phyloP scores from a whole-genome alignment of 345 rosid species.

The Citrus unshiu region DNA sequence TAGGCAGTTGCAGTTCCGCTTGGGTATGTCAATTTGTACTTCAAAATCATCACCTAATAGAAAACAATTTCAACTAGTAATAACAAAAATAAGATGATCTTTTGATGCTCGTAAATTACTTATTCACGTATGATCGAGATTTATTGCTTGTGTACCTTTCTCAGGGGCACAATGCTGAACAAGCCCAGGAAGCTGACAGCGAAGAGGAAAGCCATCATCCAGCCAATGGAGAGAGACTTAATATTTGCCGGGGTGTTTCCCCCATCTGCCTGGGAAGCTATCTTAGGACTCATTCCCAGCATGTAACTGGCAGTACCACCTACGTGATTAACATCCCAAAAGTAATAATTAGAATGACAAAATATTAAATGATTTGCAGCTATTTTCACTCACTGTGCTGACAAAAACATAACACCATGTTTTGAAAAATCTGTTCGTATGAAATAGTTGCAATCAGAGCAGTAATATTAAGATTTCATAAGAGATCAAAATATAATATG shows the following conservation, averaged over 20 bases:
- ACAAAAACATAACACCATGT: not conserved
- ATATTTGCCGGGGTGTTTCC: constrained; percentile 49
- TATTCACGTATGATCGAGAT: not conserved
- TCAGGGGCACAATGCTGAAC: constrained; percentile 74
- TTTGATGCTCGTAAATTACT: not conserved
- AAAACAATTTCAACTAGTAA: no score
- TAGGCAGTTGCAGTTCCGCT: constrained; percentile 94
- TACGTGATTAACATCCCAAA: constrained; percentile 6
- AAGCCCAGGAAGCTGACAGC: constrained; percentile 83
- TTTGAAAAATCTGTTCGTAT: not conserved
- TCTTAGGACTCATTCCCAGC: constrained; percentile 60
- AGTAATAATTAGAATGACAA: not conserved
- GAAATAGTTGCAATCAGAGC: not conserved
- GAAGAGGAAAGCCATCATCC: constrained; percentile 82
- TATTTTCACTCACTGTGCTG: not conserved
- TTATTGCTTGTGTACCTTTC: constrained; percentile 44
- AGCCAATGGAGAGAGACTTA: constrained; percentile 58
- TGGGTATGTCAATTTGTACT: constrained; percentile 79
- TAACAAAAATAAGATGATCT: not conserved
- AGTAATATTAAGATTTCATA: no score
- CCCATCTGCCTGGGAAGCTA: constrained; percentile 55
- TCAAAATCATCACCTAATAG: constrained; percentile 70
- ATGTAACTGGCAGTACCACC: constrained; percentile 86
- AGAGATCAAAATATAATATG: no score
- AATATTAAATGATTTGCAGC: not conserved